phyloP scores from a whole-genome alignment of 768 basidiomycete genomes.

The Pulveroboletus ravenelii region DNA sequence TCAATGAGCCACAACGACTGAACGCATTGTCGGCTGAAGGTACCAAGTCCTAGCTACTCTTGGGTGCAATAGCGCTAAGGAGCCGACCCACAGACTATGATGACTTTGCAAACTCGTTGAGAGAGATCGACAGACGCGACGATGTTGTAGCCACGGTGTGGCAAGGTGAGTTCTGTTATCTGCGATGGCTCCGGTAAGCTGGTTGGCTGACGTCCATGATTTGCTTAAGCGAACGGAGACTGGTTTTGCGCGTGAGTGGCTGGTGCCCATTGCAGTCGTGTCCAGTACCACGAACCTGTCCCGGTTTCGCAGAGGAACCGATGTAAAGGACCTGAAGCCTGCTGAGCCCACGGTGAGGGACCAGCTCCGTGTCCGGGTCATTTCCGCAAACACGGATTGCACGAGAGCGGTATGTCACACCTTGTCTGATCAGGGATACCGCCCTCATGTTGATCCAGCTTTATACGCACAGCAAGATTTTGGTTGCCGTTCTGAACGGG shows the following conservation, averaged over 20 bases:
- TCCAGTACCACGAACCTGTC: background rate
- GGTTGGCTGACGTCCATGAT: background rate
- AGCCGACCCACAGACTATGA: slow-evolving; percentile 48
- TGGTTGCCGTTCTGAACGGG: slow-evolving; percentile 69
- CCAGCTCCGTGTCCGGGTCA: slow-evolving; percentile 42
- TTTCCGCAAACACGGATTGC: slow-evolving; percentile 53
- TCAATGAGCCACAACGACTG: slow-evolving; percentile 54
- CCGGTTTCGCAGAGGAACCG: slow-evolving; percentile 46
- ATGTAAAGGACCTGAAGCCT: slow-evolving; percentile 36
- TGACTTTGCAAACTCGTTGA: slow-evolving; percentile 51
- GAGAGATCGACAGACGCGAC: slow-evolving; percentile 52
- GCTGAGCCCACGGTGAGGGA: slow-evolving; percentile 37
- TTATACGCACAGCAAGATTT: slow-evolving; percentile 63
- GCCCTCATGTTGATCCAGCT: slow-evolving; percentile 36
- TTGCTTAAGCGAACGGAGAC: slow-evolving; percentile 48
- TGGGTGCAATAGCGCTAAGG: background rate
- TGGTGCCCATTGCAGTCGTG: background rate
- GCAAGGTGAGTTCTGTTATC: slow-evolving; percentile 44
- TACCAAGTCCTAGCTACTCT: slow-evolving; percentile 19
- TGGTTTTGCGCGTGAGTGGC: slow-evolving; percentile 69
- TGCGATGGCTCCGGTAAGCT: background rate
- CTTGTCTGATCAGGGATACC: background rate
- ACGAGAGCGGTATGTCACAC: slow-evolving; percentile 52
- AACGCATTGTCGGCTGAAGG: slow-evolving; percentile 58
- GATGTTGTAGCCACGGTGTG: slow-evolving; percentile 64